Evolutionary conservation across 2,329 filamentous ascomycete species (phyloP), one percentile per base, ranked within the genome.

Genomic region (Hortaea werneckii): DNA sequence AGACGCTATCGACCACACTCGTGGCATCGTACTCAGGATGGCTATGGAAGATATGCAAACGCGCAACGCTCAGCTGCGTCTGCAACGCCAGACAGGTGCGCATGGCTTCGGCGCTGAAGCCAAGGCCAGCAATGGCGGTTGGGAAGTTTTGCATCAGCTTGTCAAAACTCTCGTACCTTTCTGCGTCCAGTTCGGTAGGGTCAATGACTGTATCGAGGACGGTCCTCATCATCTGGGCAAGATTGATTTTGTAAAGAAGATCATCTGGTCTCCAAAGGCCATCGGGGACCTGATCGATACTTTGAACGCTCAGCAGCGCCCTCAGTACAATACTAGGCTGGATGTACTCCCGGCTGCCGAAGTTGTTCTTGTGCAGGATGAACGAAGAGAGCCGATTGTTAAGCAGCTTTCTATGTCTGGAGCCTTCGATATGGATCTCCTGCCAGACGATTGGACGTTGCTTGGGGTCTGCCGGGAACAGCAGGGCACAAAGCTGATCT

Each of bases 171-270:
- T 55, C 48, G 26, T 37, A 50, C 29, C 20, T 55, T 48, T 61
- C 62, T 1, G 57, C 55, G 1, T 46, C 51, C 40, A 50, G 47
- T n/a, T 59, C 55, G 1, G 27, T 58, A 54, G 29, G 58, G 52
- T 35, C 53, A 54, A 41, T 56, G 46, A 40, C 65, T 54, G 13
- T 57, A 49, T 53, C 45, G 9, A 64, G 50, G 48, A 73, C 58
- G 9, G 57, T 58, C 42, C 63, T 67, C 0, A 67, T 63, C 50
- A 74, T 63, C 1, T 64, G 51, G 1, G 68, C 57, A 6, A 74
- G 51, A 48, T 75, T 75, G 35, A 68, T 62, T 40, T 66, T 61
- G 50, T 69, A 68, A 6, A 75, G 42, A 27, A 74, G 48, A 20
- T 63, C 54, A 48, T 73, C 67, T 1, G 70, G 56, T 41, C 63